These are phyloP conservation scores for Apophysomyces ossiformis DNA, from an alignment of 371 early-diverging fungal species.

Conservation along the genomic window DNA sequence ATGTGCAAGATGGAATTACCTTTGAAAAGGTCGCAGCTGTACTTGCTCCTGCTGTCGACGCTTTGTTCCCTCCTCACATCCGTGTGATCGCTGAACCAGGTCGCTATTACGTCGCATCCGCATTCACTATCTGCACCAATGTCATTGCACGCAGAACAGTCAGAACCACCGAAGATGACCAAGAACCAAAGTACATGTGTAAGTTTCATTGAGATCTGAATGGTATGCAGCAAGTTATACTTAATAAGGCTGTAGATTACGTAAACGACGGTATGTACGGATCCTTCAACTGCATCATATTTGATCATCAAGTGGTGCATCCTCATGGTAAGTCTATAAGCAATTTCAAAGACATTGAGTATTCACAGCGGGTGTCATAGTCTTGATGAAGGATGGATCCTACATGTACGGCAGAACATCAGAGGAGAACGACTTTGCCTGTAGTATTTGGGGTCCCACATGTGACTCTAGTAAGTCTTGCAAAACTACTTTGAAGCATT, in stretches of 20 bases:
- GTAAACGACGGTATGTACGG: slow-evolving; percentile 98
- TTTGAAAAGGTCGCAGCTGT: slow-evolving; percentile 88
- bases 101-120: slow-evolving; percentile 93
- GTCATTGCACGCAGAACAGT: slow-evolving; percentile 88
- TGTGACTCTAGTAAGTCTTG: slow-evolving; percentile 77
- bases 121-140: slow-evolving; percentile 91
- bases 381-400: slow-evolving; percentile 20
- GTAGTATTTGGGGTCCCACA: slow-evolving; percentile 97
- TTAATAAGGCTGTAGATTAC: slow-evolving; percentile 60
- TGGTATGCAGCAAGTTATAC: neutral
- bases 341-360: slow-evolving; percentile 30
- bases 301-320: slow-evolving; percentile 88
- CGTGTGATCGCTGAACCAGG: slow-evolving; percentile 98
- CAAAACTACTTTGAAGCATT: neutral
- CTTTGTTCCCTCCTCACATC: slow-evolving; percentile 70
- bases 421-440: slow-evolving; percentile 40
- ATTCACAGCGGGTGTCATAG: slow-evolving; percentile 16
- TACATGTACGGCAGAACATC: slow-evolving; percentile 16
- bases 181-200: slow-evolving; percentile 83
- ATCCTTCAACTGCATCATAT: slow-evolving; percentile 96
- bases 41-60: slow-evolving; percentile 80
- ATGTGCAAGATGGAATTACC: slow-evolving; percentile 74
- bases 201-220: slow-evolving; percentile 21
- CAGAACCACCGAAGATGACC: slow-evolving; percentile 39
- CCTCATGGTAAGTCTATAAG: slow-evolving; percentile 69